Percentiles rank a stretch among this genome's conserved stretches.
Evolutionary conservation across 768 basidiomycete species (phyloP).

Genomic region (Rickenella mellea): DNA sequence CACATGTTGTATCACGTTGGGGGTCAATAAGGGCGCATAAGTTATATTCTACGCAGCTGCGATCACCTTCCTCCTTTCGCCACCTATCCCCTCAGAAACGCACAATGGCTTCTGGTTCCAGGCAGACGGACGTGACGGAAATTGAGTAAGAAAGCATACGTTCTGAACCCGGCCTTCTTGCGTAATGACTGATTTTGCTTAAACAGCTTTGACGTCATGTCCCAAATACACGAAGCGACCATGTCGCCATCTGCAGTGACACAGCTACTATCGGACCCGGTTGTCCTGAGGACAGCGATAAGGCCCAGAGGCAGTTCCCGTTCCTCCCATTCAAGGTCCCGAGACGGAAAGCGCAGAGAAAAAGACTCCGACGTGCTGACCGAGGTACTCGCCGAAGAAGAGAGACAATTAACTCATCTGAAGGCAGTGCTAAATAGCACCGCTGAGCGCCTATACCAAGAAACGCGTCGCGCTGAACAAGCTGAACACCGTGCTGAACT

Average conservation of each 20-base stretch:
- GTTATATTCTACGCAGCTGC: too few species aligned
- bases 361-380: slow-evolving; percentile 18
- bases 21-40: too few species aligned
- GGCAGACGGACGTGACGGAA: too few species aligned
- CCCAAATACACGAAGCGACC: slow-evolving; percentile 34
- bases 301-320: slow-evolving; percentile 9
- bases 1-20: too few species aligned
- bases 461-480: slow-evolving; percentile 44
- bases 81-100: too few species aligned
- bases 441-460: slow-evolving; percentile 45
- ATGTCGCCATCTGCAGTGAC: slow-evolving; percentile 35
- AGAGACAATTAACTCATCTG: slow-evolving; percentile 44
- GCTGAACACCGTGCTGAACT: slow-evolving; percentile 40
- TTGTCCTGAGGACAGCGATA: slow-evolving; percentile 25
- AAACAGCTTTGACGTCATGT: slow-evolving; percentile 22
- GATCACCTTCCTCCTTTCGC: too few species aligned
- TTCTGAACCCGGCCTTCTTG: too few species aligned
- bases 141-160: too few species aligned
- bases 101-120: too few species aligned
- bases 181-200: too few species aligned
- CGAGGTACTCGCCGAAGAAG: slow-evolving; percentile 42
- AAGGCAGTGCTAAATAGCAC: slow-evolving; percentile 43
- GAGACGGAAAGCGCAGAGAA: not conserved
- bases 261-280: slow-evolving; percentile 35
- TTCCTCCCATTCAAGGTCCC: not conserved